Evolutionary conservation across 441 rosid species (phyloP), one percentile per base, ranked within the genome.

Genomic region (Gossypium davidsonii): DNA sequence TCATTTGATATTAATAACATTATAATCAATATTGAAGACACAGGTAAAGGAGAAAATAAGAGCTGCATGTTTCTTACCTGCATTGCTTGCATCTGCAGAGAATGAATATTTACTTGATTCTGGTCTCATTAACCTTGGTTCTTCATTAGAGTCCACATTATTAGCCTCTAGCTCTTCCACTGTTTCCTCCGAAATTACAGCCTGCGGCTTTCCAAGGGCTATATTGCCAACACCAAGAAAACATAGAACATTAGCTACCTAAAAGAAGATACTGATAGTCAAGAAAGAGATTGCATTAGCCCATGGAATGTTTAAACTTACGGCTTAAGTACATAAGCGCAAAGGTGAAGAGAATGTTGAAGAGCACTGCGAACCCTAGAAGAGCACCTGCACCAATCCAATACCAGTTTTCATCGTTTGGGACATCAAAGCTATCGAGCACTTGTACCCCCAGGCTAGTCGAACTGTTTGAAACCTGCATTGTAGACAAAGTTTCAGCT

Each of bases 311-410:
- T 2, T 2, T 34, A 25, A 73, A 85, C 99, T 87, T 83, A 94
- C 98, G 90, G 60, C 74, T 85, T n/a, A 92, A 80, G 83, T 85
- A 91, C 84, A 74, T 83, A 42, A 94, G 93, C 1, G 90, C 58
- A 0, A 91, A 20, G 64, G 96, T 91, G 71, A 88, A 92, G 64
- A 91, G 85, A 74, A 85, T 71, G 70, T 92, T 92, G 80, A 87
- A 88, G 72, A 92, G 74, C 70, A 91, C 34, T 8, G 74, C 56
- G 70, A 91, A 94, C 6, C 94, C 98, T 0, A 85, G 0, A 71
- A 89, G 84, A 20, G 90, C 89, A 53, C 79, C 91, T 23, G 71
- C 85, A 0, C 97, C 93, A 51, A 94, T 91, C 99, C 97, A 94
- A 66, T 82, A 94, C 98, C 97, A 92, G 69, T 91, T 78, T 49